phyloP scores from a whole-genome alignment of 768 basidiomycete species.

The Cyathus striatus region DNA sequence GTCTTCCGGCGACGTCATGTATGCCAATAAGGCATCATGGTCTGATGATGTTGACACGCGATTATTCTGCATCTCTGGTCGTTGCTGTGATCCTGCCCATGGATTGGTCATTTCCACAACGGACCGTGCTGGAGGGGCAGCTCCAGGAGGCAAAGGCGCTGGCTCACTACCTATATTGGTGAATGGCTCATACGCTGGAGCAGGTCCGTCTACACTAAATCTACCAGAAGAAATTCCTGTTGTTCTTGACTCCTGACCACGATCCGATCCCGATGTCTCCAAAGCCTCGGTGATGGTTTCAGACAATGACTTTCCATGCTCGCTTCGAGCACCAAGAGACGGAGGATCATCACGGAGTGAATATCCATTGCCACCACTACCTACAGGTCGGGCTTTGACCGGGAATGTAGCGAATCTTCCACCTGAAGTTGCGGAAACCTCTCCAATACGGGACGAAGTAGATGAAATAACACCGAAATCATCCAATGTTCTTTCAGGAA shows the following conservation, averaged over 20 bases:
- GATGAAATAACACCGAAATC: constrained; percentile 34
- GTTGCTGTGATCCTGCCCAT: neutral
- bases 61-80: neutral
- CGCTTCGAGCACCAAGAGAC: constrained; percentile 11
- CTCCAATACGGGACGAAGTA: constrained; percentile 14
- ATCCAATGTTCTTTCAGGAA: constrained; percentile 22
- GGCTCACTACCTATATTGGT: neutral
- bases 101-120: constrained; percentile 10
- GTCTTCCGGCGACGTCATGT: constrained; percentile 28
- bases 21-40: constrained; percentile 29
- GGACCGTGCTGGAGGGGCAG: constrained; percentile 9
- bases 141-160: constrained; percentile 10
- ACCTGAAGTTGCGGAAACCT: constrained; percentile 20
- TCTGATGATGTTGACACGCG: constrained; percentile 9
- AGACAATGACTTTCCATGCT: constrained; percentile 28
- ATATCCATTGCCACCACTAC: constrained; percentile 16
- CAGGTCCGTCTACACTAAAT: constrained; percentile 8
- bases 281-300: constrained; percentile 29
- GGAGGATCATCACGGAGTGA: constrained; percentile 23
- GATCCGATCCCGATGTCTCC: neutral
- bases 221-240: constrained; percentile 6
- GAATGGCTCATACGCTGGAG: constrained; percentile 2
- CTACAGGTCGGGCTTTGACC: constrained; percentile 28
- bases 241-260: constrained; percentile 4
- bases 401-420: constrained; percentile 70